These are phyloP conservation scores for Tricholoma sp. DNA, from an alignment of 768 basidiomycete genomes.

Conservation along the genomic window DNA sequence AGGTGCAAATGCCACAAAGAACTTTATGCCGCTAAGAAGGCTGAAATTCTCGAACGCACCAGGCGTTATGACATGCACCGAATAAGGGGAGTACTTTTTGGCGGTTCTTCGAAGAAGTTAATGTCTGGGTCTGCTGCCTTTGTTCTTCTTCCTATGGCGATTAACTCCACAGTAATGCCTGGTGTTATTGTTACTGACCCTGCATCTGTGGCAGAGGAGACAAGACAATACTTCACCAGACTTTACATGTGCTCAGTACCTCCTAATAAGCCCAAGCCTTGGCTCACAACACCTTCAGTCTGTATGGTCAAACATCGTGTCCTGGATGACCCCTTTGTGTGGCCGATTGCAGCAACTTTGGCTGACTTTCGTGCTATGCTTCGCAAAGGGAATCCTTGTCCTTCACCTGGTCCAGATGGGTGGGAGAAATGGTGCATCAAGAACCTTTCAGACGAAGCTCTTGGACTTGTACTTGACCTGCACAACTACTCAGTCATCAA, in stretches of 20 bases:
- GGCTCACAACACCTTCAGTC: conserved; percentile 15
- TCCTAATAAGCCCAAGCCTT: conserved; percentile 17
- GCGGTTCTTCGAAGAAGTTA: conserved; percentile 4
- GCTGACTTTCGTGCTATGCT: conserved; percentile 9
- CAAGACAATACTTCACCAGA: conserved; percentile 13
- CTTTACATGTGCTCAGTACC: conserved; percentile 10
- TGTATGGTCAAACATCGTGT: neutral
- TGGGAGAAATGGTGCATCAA: conserved; percentile 12
- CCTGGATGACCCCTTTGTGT: neutral
- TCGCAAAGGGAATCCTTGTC: conserved; percentile 3
- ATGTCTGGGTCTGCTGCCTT: neutral
- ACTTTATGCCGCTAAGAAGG: conserved; percentile 5
- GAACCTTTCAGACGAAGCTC: conserved; percentile 2
- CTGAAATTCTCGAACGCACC: neutral
- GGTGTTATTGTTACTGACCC: conserved; percentile 7
- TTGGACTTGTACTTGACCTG: conserved; percentile 5
- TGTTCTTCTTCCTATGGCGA: conserved; percentile 4
- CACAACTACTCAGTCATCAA: conserved; percentile 5
- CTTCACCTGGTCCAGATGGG: conserved; percentile 5
- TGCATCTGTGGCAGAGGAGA: conserved; percentile 4
- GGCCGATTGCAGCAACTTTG: neutral
- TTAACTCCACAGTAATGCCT: conserved; percentile 3
- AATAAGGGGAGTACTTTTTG: neutral
- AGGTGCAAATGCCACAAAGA: neutral
- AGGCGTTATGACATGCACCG: neutral